These are phyloP conservation scores for Colletotrichum karsti DNA, from an alignment of 2,329 filamentous ascomycete species.

Conservation along the genomic window DNA sequence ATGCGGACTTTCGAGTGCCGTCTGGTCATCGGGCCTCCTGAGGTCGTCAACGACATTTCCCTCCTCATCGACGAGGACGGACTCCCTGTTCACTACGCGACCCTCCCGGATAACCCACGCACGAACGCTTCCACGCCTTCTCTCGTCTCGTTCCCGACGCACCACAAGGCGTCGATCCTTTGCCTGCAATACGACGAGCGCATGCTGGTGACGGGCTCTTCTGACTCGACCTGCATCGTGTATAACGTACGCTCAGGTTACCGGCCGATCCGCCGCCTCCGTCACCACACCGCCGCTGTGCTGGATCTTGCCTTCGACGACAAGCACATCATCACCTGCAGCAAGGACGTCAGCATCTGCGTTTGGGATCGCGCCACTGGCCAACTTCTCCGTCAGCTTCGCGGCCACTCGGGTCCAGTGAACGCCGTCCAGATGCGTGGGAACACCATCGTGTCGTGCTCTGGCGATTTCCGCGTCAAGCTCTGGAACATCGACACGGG, in stretches of 20 bases:
- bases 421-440: slow-evolving; percentile 96
- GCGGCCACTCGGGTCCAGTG: slow-evolving; percentile 89
- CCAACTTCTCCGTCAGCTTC: slow-evolving; percentile 77
- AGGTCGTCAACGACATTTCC: slow-evolving; percentile 63
- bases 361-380: slow-evolving; percentile 91
- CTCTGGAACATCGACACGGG: slow-evolving; percentile 95
- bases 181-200: slow-evolving; percentile 94
- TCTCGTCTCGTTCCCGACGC: slow-evolving; percentile 66
- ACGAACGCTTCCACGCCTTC: slow-evolving; percentile 59
- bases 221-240: slow-evolving; percentile 89
- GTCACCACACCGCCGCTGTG: slow-evolving; percentile 85
- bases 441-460: slow-evolving; percentile 91
- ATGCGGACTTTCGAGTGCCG: slow-evolving; percentile 87
- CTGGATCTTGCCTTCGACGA: slow-evolving; percentile 94
- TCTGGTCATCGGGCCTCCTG: slow-evolving; percentile 84
- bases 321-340: slow-evolving; percentile 94
- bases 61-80: slow-evolving; percentile 62
- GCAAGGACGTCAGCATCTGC: slow-evolving; percentile 93
- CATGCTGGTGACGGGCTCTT: slow-evolving; percentile 94
- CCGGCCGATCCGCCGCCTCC: slow-evolving; percentile 79
- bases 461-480: slow-evolving; percentile 91
- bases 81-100: slow-evolving; percentile 62
- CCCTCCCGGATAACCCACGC: slow-evolving; percentile 57
- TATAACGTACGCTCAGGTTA: slow-evolving; percentile 86
- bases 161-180: slow-evolving; percentile 92